Evolutionary conservation across 2,329 filamentous ascomycete genomes (phyloP), one percentile per base, ranked within the genome.

Genomic region (Alternaria arbusti): DNA sequence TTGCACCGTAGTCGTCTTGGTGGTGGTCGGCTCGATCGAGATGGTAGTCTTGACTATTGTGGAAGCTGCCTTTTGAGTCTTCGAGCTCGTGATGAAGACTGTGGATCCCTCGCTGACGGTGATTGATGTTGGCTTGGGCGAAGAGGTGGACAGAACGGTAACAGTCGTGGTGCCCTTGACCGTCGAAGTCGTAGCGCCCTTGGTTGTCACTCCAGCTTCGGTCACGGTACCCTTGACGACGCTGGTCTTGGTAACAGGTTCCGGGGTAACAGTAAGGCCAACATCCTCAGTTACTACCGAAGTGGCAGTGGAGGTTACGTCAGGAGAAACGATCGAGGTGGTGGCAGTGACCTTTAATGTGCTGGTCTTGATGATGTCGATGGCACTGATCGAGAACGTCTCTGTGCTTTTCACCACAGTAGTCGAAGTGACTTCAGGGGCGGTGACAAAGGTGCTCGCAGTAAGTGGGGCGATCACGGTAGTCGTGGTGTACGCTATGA

Each of bases 111-210:
- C 32, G 13, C 57, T 67, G 8, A 56, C 22, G 2, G 74, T 79
- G 11, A 72, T 61, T n/a, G 75, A 78, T 5, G 66, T 66, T 3
- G 68, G 71, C 56, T 75, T 74, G 12, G 71, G 66, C 5, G 73
- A 72, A 5, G 70, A 52, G 1, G 74, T 77, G 17, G 59, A 58
- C 6, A 70, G 62, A 5, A 68, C 57, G 10, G 73, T 75, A 6
- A 71, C 26, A 7, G 74, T 74, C 1, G 64, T 67, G 10, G 62
- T 69, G 7, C 54, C 60, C 46, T 66, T 61, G n/a, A 58, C 54
- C 12, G 62, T 75, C 25, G 36, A 67, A 51, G 63, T 66, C 46
- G 61, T 54, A 30, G 69, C 50, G 54, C 73, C 56, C 61, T 65
- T 40, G 44, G 74, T 74, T 3, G 65, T 65, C 2, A 66, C 60